Conservation (phyloP, 2,329 filamentous ascomycete species). For the Fusarium sp. region DNA sequence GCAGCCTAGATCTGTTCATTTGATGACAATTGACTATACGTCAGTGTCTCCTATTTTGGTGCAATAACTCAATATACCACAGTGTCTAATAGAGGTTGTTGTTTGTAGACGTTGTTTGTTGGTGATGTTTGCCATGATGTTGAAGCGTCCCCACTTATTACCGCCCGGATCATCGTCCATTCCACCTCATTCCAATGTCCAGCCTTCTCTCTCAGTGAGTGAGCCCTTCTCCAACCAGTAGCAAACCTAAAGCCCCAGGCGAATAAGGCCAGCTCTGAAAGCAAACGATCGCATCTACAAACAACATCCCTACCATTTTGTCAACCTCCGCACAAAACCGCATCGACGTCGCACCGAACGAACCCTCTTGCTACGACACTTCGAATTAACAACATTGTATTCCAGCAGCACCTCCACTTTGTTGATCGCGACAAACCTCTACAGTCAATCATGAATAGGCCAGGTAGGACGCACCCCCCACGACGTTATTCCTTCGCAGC, state of each 20-base stretch:
- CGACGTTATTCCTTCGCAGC: slow-evolving; percentile 40
- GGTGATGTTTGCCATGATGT: slow-evolving; percentile 40
- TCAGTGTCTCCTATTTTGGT: slow-evolving; percentile 34
- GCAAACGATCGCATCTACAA: slow-evolving; percentile 35
- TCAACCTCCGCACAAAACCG: slow-evolving; percentile 41
- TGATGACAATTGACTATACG: fast-evolving
- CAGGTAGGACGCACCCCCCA: slow-evolving; percentile 60
- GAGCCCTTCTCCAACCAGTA: slow-evolving; percentile 41
- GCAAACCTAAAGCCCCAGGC: slow-evolving; percentile 29
- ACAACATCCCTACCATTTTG: slow-evolving; percentile 27
- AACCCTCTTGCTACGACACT: slow-evolving; percentile 26
- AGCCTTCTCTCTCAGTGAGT: slow-evolving; percentile 28
- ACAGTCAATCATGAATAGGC: slow-evolving; percentile 66
- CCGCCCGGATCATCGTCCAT: slow-evolving; percentile 44
- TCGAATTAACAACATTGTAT: slow-evolving; percentile 21
- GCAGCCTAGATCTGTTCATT: fast-evolving
- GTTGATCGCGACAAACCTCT: slow-evolving; percentile 40
- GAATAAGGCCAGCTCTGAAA: slow-evolving; percentile 31
- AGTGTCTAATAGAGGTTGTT: not conserved
- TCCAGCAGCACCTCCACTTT: slow-evolving; percentile 3
- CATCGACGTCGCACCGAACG: slow-evolving; percentile 23
- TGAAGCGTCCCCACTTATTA: slow-evolving; percentile 54
- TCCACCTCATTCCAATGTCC: slow-evolving; percentile 28
- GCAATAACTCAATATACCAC: not conserved
- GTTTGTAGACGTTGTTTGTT: not conserved